These are phyloP conservation scores for Paramecium sexaurelia DNA, from an alignment of 73 alveolate species.

Conservation along the genomic window DNA sequence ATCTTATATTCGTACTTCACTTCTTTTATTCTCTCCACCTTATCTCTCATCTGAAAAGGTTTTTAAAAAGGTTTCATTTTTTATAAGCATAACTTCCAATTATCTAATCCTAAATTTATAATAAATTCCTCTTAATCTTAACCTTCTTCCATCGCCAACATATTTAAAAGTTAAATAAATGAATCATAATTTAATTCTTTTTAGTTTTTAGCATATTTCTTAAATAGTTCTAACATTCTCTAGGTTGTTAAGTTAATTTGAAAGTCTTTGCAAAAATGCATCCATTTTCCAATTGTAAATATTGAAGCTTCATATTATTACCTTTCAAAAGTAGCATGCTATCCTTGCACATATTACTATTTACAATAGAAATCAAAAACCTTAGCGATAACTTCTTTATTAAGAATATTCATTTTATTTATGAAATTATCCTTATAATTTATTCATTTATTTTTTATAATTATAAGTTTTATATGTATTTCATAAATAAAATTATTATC, in stretches of 20 bases:
- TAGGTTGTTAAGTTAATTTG: neutral
- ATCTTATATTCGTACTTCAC: slow-evolving; percentile 1
- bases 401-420: neutral
- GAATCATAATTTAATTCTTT: neutral
- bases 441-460: neutral
- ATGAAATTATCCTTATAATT: neutral
- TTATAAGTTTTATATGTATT: neutral
- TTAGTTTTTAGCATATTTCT: neutral
- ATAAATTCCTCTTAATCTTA: neutral
- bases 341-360: neutral
- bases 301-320: slow-evolving; percentile 2
- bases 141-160: neutral
- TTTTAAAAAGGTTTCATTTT: slow-evolving; percentile 26
- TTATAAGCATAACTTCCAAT: neutral
- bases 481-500: neutral
- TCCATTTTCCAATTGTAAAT: slow-evolving; percentile 3
- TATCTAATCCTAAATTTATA: neutral
- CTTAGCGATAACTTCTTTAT: neutral
- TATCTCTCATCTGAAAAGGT: slow-evolving; percentile 6
- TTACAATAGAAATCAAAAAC: slow-evolving; percentile 1
- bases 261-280: slow-evolving; percentile 17
- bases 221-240: neutral
- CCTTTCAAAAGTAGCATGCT: slow-evolving; percentile 1
- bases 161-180: neutral
- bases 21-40: neutral